phyloP scores from a whole-genome alignment of 371 early-diverging fungal genomes.

The Actinomucor elegans region DNA sequence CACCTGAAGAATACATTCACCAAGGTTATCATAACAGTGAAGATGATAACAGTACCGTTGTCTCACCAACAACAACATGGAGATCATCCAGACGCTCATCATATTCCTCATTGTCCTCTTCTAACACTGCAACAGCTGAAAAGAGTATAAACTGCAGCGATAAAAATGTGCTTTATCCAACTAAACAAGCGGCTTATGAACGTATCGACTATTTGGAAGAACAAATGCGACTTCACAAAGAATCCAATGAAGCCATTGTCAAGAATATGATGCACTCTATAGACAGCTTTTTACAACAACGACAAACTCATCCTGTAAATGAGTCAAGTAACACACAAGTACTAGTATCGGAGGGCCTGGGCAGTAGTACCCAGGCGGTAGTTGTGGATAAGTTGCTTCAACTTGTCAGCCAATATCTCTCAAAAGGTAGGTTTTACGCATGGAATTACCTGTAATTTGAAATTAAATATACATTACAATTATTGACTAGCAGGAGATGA shows the following conservation, averaged over 20 bases:
- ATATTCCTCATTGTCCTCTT: background rate
- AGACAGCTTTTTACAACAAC: background rate
- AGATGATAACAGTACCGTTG: background rate
- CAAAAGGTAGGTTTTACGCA: no score
- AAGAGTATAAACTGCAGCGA: background rate
- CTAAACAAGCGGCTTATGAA: conserved; percentile 1
- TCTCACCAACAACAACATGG: conserved; percentile 5
- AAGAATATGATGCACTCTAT: background rate
- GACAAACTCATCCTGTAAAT: no score
- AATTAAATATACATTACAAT: background rate
- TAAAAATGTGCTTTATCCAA: background rate
- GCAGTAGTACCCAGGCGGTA: background rate
- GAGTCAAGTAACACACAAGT: conserved; percentile 3
- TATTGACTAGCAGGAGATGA: background rate
- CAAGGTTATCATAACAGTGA: no score
- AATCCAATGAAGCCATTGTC: background rate
- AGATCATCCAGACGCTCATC: conserved; percentile 6
- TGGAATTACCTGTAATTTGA: background rate
- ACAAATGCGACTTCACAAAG: background rate
- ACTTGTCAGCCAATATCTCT: no score
- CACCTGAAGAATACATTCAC: no score
- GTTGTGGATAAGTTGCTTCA: no score
- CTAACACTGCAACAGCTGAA: background rate
- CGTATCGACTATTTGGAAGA: conserved; percentile 6
- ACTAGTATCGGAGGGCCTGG: no score